These are phyloP conservation scores for Rubroshorea leprosula DNA, from an alignment of 345 rosid species.

Conservation along the genomic window DNA sequence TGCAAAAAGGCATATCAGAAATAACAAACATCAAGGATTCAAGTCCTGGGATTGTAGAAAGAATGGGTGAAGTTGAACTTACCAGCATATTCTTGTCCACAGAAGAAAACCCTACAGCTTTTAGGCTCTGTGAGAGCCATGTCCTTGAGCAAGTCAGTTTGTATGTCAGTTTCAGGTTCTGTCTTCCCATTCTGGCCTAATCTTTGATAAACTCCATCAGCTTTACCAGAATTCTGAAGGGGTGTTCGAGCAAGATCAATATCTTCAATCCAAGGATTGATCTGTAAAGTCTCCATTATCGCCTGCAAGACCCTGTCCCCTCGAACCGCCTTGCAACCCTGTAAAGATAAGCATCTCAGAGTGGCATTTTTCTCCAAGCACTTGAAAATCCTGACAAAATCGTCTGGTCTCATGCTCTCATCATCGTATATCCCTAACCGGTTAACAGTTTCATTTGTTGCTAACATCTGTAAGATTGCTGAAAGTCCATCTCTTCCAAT, in stretches of 20 bases:
- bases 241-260: conserved; percentile 81
- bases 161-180: conserved; percentile 35
- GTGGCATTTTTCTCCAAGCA: conserved; percentile 71
- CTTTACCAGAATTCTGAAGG: conserved; percentile 60
- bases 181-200: conserved; percentile 62
- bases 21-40: neutral
- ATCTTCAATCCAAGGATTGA: conserved; percentile 86
- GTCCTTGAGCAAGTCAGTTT: conserved; percentile 64
- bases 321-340: conserved; percentile 82
- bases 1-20: conserved; percentile 19
- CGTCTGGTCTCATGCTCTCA: conserved; percentile 67
- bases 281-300: conserved; percentile 68
- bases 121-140: conserved; percentile 81
- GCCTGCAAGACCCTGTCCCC: conserved; percentile 62
- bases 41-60: conserved; percentile 2
- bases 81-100: conserved; percentile 96
- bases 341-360: conserved; percentile 61
- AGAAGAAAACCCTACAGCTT: conserved; percentile 79
- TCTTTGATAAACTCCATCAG: conserved; percentile 64
- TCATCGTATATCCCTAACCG: conserved; percentile 68
- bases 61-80: conserved; percentile 9
- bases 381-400: conserved; percentile 59
- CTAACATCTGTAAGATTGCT: conserved; percentile 68
- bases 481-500: conserved; percentile 78
- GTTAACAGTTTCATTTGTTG: conserved; percentile 62